These are phyloP conservation scores for Chenopodium suecicum DNA, from an alignment of 148 eudicot genomes.

Conservation along the genomic window DNA sequence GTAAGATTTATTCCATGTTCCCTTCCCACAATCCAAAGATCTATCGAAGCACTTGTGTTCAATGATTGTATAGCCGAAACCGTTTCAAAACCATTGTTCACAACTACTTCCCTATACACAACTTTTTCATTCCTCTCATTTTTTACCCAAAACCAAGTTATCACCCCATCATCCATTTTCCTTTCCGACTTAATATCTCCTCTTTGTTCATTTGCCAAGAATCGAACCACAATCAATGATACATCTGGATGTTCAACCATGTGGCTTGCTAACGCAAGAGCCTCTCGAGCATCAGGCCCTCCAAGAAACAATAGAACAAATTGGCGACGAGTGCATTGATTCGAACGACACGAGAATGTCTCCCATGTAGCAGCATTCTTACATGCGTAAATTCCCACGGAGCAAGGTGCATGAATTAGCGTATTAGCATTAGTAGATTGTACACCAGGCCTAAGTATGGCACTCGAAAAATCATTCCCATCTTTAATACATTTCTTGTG, in stretches of 20 bases:
- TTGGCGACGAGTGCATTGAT: slow-evolving; percentile 21
- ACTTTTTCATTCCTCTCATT: slow-evolving; percentile 62
- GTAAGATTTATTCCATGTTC: slow-evolving; percentile 58
- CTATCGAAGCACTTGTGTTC: slow-evolving; percentile 32
- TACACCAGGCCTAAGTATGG: slow-evolving; percentile 12
- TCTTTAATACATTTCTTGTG: slow-evolving; percentile 31
- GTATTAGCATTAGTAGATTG: slow-evolving; percentile 45
- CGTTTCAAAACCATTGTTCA: slow-evolving; percentile 63
- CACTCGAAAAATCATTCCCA: not conserved
- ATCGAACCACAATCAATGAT: slow-evolving; percentile 53
- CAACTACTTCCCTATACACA: slow-evolving; percentile 67
- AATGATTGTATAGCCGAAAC: slow-evolving; percentile 55
- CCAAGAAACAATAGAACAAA: slow-evolving; percentile 73
- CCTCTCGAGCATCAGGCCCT: slow-evolving; percentile 78
- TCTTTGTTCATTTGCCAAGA: slow-evolving; percentile 39
- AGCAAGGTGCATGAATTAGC: slow-evolving; percentile 72
- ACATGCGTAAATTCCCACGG: slow-evolving; percentile 65
- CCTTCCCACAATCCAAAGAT: slow-evolving; percentile 83
- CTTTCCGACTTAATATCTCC: slow-evolving; percentile 62
- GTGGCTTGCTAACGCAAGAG: slow-evolving; percentile 64
- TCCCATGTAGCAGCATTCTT: slow-evolving; percentile 27
- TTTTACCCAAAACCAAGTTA: slow-evolving; percentile 92
- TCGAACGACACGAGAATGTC: not conserved
- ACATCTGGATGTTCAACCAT: slow-evolving; percentile 46
- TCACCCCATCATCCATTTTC: slow-evolving; percentile 77